Base-by-base conservation (phyloP, 306 rosid genomes). In the Cercis canadensis region DNA sequence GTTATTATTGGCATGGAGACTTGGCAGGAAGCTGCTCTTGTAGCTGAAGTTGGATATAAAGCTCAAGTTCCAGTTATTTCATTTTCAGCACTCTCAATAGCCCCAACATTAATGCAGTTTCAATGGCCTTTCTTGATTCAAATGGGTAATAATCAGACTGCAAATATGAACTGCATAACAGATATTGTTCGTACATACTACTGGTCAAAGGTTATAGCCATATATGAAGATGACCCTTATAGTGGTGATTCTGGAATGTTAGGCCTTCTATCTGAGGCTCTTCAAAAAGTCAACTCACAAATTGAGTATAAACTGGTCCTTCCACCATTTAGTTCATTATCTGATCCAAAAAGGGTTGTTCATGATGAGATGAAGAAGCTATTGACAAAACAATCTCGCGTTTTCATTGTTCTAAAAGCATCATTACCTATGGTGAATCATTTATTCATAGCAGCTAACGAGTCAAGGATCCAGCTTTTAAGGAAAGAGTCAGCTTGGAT, bases 1-100 rank as follows among this genome's bases (percentile, higher is more conserved):
- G 81, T 66, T 2, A 41, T 87, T 11, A 37, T 87, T 68, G 89
- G 87, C 69, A 77, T 79, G 85, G 81, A 78, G 10, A 75, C 76
- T 46, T 84, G 92, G 92, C 72, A 72, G 51, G 92, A 84, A 87
- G 86, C 86, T 56, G 72, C 86, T 49, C 57, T 80, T 17, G 89
- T 87, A 40, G 92, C 89, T 44, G 84, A 73, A 17, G 58, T 82
- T 56, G 92, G 79, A 75, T 53, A 70, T 55, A 70, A 56, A 55
- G 59, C 80, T 55, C n/a, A n/a, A n/a, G n/a, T n/a, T n/a, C n/a
- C n/a, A n/a, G n/a, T n/a, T n/a, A n/a, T n/a, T n/a, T n/a, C 72
- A 80, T 82, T 87, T 72, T 73, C 89, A 40, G 45, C 86, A 45
- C 86, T 84, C 0, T 17, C 85, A 12, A 44, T 78, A 7, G 57